Evolutionary conservation across 352 stramenopile species (phyloP).

Genomic region (Globisporangium nunn): DNA sequence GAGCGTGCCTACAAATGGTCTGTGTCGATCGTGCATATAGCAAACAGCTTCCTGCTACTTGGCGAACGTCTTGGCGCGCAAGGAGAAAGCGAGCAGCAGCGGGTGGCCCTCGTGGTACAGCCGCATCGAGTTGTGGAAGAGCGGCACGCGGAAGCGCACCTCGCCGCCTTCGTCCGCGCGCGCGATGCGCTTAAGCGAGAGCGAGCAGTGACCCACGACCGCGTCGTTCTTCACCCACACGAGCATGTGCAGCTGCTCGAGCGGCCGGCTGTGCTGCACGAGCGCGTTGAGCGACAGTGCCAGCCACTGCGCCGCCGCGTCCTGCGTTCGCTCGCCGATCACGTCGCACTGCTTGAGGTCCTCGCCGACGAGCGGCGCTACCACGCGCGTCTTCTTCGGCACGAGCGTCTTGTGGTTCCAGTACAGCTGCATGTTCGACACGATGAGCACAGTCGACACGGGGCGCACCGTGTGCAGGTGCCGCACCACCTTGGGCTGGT

Average conservation of each 20-base stretch:
- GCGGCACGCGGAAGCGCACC: conserved; percentile 68
- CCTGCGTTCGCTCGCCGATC: conserved; percentile 58
- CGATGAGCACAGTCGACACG: conserved; percentile 60
- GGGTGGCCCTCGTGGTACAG: conserved; percentile 66
- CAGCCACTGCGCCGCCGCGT: conserved; percentile 42
- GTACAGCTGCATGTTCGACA: conserved; percentile 71
- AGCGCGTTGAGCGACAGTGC: conserved; percentile 72
- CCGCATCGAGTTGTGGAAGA: conserved; percentile 77
- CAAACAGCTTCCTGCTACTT: conserved; percentile 28
- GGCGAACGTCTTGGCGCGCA: conserved; percentile 78
- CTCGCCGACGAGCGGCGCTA: conserved; percentile 69
- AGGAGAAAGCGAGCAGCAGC: conserved; percentile 66
- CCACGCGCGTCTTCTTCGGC: conserved; percentile 68
- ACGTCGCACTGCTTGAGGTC: conserved; percentile 72
- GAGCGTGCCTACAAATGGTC: neutral
- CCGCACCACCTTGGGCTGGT: conserved; percentile 62
- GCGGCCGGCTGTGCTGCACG: conserved; percentile 56
- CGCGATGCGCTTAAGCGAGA: conserved; percentile 75
- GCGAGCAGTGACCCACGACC: conserved; percentile 71
- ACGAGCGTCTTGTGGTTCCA: conserved; percentile 71
- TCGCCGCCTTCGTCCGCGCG: conserved; percentile 56
- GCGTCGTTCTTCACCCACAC: conserved; percentile 79
- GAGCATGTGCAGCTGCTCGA: conserved; percentile 80
- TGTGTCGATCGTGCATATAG: too few relatives aligned
- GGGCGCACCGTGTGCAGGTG: conserved; percentile 48